Base-by-base conservation (phyloP, 306 rosid species). In the Pachyrhizus erosus region DNA sequence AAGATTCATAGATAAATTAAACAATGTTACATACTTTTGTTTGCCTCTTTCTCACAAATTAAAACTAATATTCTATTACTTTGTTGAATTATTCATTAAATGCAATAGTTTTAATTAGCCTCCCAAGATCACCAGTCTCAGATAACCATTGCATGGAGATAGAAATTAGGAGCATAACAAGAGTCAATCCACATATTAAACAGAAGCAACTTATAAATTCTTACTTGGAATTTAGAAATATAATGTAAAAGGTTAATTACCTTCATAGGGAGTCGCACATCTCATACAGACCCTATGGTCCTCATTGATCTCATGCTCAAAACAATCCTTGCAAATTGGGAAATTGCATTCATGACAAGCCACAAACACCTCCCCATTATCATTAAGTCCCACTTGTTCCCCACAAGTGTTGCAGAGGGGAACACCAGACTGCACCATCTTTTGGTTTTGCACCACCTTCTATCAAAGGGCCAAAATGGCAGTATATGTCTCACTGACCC, bases 371-470 rank as follows among this genome's bases (percentile, higher is more conserved):
- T 96, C 94, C 14, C 93, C 98, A 79, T 88, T 89, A 77, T 88
- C 92, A 86, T 84, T 84, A 66, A 88, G 24, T 17, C 87, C 94
- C 20, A 92, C 84, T 55, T 84, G 87, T 52, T 91, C 98, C 86
- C 99, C 98, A 52, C 99, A 96, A 48, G 86, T 88, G 76, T 85
- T 88, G 91, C 99, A 96, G 13, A 83, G 62, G 78, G 93, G 93
- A 87, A 75, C 84, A 80, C 80, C 91, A 67, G 99, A 84, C 39
- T 86, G 87, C 94, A 84, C 85, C 98, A 90, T 93, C 46, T n/a
- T 84, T 83, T 71, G 45, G 70, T 34, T 76, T 17, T 39, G 57
- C 77, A 80, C 40, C 40, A 46, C 77, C 77, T 75, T 70, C 26
- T 57, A 37, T 34, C 27, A 14, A 75, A 74, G 84, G 68, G 68